These are phyloP conservation scores for Sabuloglossum arenarium DNA, from an alignment of 495 filamentous ascomycete genomes.

Conservation along the genomic window DNA sequence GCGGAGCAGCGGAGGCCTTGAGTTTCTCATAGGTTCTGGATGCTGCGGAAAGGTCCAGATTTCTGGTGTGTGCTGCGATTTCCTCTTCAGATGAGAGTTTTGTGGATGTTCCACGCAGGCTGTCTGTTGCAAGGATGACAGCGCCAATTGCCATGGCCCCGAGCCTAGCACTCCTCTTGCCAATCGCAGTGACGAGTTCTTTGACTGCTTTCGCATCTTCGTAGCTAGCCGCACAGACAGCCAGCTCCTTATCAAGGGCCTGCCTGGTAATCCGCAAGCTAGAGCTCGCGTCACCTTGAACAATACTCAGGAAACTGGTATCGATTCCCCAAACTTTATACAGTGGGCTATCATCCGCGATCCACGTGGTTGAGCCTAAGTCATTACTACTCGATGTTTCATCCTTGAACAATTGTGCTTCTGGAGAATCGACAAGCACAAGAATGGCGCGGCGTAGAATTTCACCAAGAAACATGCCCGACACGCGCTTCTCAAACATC, in stretches of 20 bases:
- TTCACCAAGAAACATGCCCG: slow-evolving; percentile 95
- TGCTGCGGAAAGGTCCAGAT: not conserved
- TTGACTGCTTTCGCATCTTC: slow-evolving; percentile 75
- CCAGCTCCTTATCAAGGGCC: slow-evolving; percentile 52
- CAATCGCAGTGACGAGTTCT: slow-evolving; percentile 60
- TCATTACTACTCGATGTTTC: slow-evolving; percentile 42
- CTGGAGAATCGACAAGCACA: slow-evolving; percentile 28
- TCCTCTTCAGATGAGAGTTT: not conserved
- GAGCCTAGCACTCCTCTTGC: slow-evolving; percentile 71
- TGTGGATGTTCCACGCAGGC: slow-evolving; percentile 21
- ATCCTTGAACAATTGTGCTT: slow-evolving; percentile 45
- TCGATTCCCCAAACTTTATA: slow-evolving; percentile 76
- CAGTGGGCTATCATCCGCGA: slow-evolving; percentile 41
- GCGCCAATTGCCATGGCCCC: slow-evolving; percentile 71
- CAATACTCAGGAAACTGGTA: slow-evolving; percentile 63
- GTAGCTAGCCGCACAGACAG: slow-evolving; percentile 42
- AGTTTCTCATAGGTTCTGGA: too few relatives aligned
- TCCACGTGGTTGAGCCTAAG: slow-evolving; percentile 40
- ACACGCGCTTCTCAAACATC: slow-evolving; percentile 97
- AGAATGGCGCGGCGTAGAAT: slow-evolving; percentile 64
- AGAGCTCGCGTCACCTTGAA: slow-evolving; percentile 48
- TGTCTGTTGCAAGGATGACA: slow-evolving; percentile 52
- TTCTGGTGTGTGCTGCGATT: not conserved
- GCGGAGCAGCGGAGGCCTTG: not conserved
- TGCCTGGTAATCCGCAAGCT: slow-evolving; percentile 45